Evolutionary conservation across 2,329 filamentous ascomycete genomes (phyloP).

Genomic region (Alternaria sp.): DNA sequence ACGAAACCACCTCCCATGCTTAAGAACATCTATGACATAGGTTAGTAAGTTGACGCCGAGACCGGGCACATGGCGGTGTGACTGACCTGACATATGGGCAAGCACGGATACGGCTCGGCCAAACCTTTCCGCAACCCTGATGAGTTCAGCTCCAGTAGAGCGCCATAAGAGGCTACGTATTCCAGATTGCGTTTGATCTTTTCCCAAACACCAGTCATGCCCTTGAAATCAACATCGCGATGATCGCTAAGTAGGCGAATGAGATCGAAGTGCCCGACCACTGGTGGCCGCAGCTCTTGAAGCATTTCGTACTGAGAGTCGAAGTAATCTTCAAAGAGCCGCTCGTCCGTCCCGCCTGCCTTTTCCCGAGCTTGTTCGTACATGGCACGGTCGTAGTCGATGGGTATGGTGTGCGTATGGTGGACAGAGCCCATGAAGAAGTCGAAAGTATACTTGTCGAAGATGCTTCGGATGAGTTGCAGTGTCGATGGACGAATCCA

Average conservation of each 20-base stretch:
- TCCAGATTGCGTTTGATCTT: constrained; percentile 76
- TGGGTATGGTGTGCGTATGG: constrained; percentile 84
- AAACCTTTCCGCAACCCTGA: constrained; percentile 88
- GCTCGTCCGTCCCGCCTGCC: constrained; percentile 64
- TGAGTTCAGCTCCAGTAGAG: constrained; percentile 88
- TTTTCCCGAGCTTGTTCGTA: constrained; percentile 68
- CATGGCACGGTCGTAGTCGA: constrained; percentile 78
- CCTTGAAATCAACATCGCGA: constrained; percentile 66
- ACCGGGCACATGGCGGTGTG: constrained; percentile 29
- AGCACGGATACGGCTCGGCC: constrained; percentile 84
- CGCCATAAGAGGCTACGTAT: constrained; percentile 74
- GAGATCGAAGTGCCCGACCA: constrained; percentile 95
- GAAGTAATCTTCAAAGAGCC: constrained; percentile 83
- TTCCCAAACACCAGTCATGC: constrained; percentile 72
- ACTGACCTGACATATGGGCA: constrained; percentile 75
- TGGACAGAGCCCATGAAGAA: constrained; percentile 94
- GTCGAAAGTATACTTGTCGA: constrained; percentile 71
- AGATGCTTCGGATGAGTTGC: constrained; percentile 64
- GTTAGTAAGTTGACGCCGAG: constrained; percentile 22
- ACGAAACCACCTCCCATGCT: constrained; percentile 80
- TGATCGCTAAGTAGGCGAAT: constrained; percentile 79
- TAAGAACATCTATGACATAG: constrained; percentile 67
- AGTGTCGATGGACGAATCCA: constrained; percentile 79
- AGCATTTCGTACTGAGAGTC: constrained; percentile 88
- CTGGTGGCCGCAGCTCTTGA: constrained; percentile 68